A percentile compares a stretch with the other conserved stretches of the same genome.
Conservation (phyloP, 78 protist genomes). For the Emiliania huxleyi region DNA sequence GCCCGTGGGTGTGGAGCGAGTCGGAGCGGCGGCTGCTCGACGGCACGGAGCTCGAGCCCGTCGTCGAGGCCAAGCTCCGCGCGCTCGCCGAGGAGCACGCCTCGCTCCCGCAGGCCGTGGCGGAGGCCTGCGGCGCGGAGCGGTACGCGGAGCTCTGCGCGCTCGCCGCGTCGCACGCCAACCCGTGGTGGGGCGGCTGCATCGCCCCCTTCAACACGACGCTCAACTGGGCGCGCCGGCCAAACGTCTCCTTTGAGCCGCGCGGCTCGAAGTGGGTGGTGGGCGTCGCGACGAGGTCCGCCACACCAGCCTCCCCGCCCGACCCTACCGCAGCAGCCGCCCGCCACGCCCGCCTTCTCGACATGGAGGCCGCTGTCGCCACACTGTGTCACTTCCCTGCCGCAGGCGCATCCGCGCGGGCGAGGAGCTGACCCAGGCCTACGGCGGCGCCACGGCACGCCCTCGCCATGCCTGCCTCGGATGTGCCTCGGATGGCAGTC, state of each 20-base stretch:
- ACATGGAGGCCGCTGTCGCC: no score
- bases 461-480: no score
- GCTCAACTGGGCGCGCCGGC: background rate
- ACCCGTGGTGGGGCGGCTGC: conserved; percentile 21
- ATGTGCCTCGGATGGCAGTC: no score
- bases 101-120: background rate
- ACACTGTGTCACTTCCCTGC: no score
- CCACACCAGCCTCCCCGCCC: background rate
- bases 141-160: background rate
- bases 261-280: background rate
- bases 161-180: background rate
- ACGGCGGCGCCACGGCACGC: background rate
- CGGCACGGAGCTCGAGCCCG: background rate
- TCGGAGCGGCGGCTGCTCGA: background rate
- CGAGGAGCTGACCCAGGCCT: background rate
- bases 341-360: background rate
- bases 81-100: background rate
- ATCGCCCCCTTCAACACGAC: background rate
- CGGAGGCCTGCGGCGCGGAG: background rate
- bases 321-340: background rate
- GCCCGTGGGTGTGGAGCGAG: background rate
- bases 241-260: background rate
- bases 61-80: background rate
- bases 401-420: background rate
- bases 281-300: background rate